Evolutionary conservation across 1,284 basidiomycete genomes (phyloP).

Genomic region (Ganoderma lingzhi): DNA sequence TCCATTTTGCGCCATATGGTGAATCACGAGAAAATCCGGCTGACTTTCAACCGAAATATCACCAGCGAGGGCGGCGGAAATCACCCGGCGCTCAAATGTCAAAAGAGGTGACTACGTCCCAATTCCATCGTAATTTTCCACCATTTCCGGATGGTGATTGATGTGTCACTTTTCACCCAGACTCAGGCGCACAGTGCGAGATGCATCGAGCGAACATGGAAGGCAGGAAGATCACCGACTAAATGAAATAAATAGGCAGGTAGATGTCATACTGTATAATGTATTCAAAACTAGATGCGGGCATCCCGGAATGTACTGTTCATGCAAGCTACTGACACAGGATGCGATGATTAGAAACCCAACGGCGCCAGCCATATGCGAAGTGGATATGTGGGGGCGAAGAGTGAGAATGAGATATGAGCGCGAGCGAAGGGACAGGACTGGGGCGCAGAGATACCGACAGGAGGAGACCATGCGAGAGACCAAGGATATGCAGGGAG

Average conservation of each 20-base stretch:
- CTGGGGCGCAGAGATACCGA: slow-evolving; percentile 6
- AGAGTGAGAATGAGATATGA: not conserved
- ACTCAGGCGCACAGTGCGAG: too few species aligned
- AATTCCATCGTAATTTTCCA: not conserved
- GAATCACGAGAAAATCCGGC: too few species aligned
- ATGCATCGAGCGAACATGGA: not conserved
- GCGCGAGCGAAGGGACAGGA: not conserved
- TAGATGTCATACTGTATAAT: slow-evolving; percentile 23
- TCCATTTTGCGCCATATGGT: too few species aligned
- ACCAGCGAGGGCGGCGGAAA: too few species aligned
- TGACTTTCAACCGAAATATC: too few species aligned
- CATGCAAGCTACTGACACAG: slow-evolving; percentile 33
- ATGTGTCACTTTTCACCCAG: too few species aligned
- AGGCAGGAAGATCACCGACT: not conserved
- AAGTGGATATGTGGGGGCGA: slow-evolving; percentile 24
- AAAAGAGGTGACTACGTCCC: not conserved
- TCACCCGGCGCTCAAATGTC: not conserved
- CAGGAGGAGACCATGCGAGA: slow-evolving; percentile 25
- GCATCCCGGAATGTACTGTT: slow-evolving; percentile 22
- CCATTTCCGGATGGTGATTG: not conserved
- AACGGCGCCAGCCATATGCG: slow-evolving; percentile 34
- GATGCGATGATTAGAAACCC: slow-evolving; percentile 38
- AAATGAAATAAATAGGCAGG: not conserved
- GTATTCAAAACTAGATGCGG: slow-evolving; percentile 23
- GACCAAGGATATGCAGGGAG: slow-evolving; percentile 14